Base-by-base conservation (phyloP, 306 rosid species). In the Fragaria vesca region DNA sequence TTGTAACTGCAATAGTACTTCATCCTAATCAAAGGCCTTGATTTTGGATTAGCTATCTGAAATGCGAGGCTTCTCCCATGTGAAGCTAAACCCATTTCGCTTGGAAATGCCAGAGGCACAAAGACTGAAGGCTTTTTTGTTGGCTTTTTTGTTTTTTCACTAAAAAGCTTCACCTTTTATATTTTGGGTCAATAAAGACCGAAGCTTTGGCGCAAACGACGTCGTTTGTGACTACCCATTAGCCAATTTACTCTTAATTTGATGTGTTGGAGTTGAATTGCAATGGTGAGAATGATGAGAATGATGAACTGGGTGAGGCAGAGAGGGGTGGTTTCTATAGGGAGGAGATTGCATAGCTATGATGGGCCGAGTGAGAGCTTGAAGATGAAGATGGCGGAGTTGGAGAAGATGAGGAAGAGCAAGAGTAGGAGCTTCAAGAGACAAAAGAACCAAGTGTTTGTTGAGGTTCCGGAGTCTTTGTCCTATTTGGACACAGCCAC, bases 401-500 rank as follows among this genome's bases (percentile, higher is more conserved):
- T 87, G 76, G 86, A 88, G 81, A 92, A 66, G 82, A 82, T 38
- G 71, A 88, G 90, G 84, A 89, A 77, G 85, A 62, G 67, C 46
- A 65, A 18, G 78, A 82, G 67, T 12, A 65, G 18, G 78, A 82
- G 60, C n/a, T 61, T 81, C 17, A 81, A 57, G 55, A 75, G 32
- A 61, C 36, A 82, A 66, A 82, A 86, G 86, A 78, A 88, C 76
- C 63, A 86, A 85, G 85, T 84, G 85, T 79, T 91, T 58, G 93
- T 95, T 12, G 87, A 85, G n/a, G 88, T 92, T 70, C 98, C 97
- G 0, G 93, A 91, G 81, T 86, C 92, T 16, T 55, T 69, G 34
- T 76, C 93, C 20, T 91, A 74, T 80, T 93, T 95, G 12, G 98
- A 95, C 83, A 92, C 96, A 30, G 90, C 97, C 36, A 77, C 97